These are phyloP conservation scores for Populus tremula DNA, from an alignment of 345 rosid species.

Conservation along the genomic window DNA sequence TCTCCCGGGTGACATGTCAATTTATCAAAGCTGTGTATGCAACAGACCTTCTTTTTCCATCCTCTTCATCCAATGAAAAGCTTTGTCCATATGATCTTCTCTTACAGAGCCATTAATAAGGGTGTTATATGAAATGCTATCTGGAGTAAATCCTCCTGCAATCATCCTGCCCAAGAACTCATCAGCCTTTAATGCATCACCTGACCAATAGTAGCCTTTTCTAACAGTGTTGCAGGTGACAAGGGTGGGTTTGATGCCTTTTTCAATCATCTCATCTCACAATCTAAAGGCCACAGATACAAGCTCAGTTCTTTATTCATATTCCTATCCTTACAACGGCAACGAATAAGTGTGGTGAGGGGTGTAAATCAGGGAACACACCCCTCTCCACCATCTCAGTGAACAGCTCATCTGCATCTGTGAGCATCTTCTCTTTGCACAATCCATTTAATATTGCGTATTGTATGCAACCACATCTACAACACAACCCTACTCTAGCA, in stretches of 20 bases:
- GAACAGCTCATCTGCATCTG: constrained; percentile 61
- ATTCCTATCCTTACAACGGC: constrained; percentile 77
- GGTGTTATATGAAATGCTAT: constrained; percentile 62
- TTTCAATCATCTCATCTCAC: constrained; percentile 73
- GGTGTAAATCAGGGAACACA: constrained; percentile 65
- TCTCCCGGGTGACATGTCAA: constrained; percentile 69
- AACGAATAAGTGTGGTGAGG: constrained; percentile 67
- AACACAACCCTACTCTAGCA: constrained; percentile 61
- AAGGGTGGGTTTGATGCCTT: constrained; percentile 54
- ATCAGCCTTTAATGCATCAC: constrained; percentile 56
- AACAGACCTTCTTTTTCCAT: constrained; percentile 61
- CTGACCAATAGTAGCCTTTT: constrained; percentile 74
- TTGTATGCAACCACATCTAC: constrained; percentile 80
- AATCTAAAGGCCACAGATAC: constrained; percentile 56
- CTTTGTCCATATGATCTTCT: constrained; percentile 66
- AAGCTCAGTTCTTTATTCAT: constrained; percentile 50
- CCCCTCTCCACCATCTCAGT: constrained; percentile 64
- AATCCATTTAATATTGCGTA: constrained; percentile 60
- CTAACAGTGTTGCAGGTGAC: constrained; percentile 62
- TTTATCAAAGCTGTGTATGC: constrained; percentile 67
- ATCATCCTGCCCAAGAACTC: constrained; percentile 59
- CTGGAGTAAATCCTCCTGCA: constrained; percentile 58
- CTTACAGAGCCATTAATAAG: constrained; percentile 63
- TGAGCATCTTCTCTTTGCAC: constrained; percentile 63
- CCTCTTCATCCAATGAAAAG: constrained; percentile 49